Base-by-base conservation (phyloP, 768 basidiomycete species). In the Boletus rubescentipes region DNA sequence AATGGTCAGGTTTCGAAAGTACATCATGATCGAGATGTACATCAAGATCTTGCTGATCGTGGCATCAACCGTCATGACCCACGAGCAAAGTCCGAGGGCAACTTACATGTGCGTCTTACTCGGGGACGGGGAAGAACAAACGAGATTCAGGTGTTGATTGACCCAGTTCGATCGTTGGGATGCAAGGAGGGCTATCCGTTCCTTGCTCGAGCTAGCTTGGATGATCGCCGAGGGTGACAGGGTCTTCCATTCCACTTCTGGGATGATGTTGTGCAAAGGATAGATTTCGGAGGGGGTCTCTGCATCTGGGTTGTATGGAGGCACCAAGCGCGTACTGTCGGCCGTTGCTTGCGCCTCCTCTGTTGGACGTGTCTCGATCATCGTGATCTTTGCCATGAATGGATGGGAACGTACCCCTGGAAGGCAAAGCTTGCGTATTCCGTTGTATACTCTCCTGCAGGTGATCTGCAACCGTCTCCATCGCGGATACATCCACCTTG, bases 401-500 rank as follows among this genome's bases (percentile, higher is more conserved):
- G 12, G 31, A 35, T 37, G 26, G 23, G n/a, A 16, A 70, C 81
- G 44, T 55, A 91, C 93, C 89, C 61, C 75, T 72, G 2, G 86
- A 85, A 60, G 90, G 84, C 37, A 93, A 73, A 20, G 81, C 80
- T 45, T 75, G 79, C 0, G 88, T 87, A 38, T 82, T 86, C 59
- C 80, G 84, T 51, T 87, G 83, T 58, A 99, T 95, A 42, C 85
- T 81, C 31, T 88, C 84, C 79, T 92, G 89, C 56, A 99, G 75
- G 70, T 90, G 86, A 52, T 80, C 81, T 60, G 85, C 85, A 34
- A 92, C 91, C 9, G 83, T 83, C 67, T 90, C 82, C 89, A 97
- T 95, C 3, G 93, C 92, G 53, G 79, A 76, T 18, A 90, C 84
- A 73, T 97, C 93, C 35, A 99, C 86, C 68, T 85, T 86, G 73